A percentile compares a stretch with the other conserved stretches of the same genome.
These are phyloP conservation scores for Diplotaxis tenuifolia DNA, from an alignment of 345 rosid genomes.

Conservation along the genomic window DNA sequence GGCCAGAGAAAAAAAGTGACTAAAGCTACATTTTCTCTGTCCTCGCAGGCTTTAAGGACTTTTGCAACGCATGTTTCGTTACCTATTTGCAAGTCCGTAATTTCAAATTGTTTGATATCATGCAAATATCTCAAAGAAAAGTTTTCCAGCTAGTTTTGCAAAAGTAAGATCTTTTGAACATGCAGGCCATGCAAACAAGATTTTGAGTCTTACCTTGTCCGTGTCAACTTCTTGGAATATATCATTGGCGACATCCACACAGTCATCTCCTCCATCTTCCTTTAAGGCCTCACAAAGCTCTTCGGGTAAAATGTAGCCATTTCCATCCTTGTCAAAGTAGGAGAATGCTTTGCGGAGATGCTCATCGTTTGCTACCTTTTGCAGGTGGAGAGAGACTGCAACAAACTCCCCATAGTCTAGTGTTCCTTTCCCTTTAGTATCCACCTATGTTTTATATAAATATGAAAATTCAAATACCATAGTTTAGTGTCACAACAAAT, in stretches of 20 bases:
- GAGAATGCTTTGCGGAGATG: conserved; percentile 97
- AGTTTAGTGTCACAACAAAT: background rate
- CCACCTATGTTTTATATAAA: conserved; percentile 51
- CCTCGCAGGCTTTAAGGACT: conserved; percentile 25
- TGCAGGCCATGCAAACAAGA: background rate
- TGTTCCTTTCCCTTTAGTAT: conserved; percentile 86
- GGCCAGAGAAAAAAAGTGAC: background rate
- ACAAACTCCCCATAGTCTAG: conserved; percentile 89
- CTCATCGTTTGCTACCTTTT: conserved; percentile 92
- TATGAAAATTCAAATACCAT: background rate
- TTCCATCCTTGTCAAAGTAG: conserved; percentile 91
- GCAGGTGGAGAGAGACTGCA: conserved; percentile 88
- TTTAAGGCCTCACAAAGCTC: conserved; percentile 88
- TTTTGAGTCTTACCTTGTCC: conserved; percentile 67
- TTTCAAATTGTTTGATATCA: conserved; percentile 7
- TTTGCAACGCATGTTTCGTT: conserved; percentile 33
- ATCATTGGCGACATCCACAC: conserved; percentile 88
- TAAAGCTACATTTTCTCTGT: conserved; percentile 33
- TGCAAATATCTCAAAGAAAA: background rate
- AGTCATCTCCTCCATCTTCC: conserved; percentile 96
- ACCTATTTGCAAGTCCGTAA: conserved; percentile 13
- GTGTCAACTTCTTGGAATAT: conserved; percentile 99
- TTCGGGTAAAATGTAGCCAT: conserved; percentile 80
- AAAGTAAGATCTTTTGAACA: conserved; percentile 10
- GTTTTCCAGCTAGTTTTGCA: conserved; percentile 12